Percentiles rank a stretch among this genome's conserved stretches.
phyloP scores from a whole-genome alignment of 345 rosid genomes.

The Punica granatum region DNA sequence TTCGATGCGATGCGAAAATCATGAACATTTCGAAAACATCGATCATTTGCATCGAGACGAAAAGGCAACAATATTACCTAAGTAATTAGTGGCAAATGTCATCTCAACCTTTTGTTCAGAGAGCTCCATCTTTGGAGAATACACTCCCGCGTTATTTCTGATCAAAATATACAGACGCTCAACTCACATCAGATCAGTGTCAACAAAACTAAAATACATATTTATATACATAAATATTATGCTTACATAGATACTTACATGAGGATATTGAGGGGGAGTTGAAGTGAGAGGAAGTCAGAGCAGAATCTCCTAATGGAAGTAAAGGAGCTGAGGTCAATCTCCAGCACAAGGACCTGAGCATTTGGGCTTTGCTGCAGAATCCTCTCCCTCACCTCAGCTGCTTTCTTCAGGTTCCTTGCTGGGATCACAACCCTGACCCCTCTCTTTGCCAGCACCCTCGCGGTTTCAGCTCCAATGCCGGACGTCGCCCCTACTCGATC shows the following conservation, averaged over 20 bases:
- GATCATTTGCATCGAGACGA: too few relatives aligned
- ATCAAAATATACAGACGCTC: too few relatives aligned
- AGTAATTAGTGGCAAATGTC: slow-evolving; percentile 85
- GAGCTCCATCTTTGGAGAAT: slow-evolving; percentile 67
- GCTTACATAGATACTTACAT: slow-evolving; percentile 43
- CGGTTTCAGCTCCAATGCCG: slow-evolving; percentile 89
- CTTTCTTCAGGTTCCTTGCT: slow-evolving; percentile 73
- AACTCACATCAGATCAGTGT: too few relatives aligned
- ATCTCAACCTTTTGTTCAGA: slow-evolving; percentile 88
- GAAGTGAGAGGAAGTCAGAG: slow-evolving; percentile 50
- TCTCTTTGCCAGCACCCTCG: slow-evolving; percentile 71
- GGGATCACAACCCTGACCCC: slow-evolving; percentile 77
- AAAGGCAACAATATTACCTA: too few relatives aligned
- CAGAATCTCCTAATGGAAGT: slow-evolving; percentile 67
- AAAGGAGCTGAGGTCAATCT: slow-evolving; percentile 75
- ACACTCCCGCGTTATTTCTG: slow-evolving; percentile 94
- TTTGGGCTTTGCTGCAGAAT: slow-evolving; percentile 49
- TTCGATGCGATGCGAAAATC: too few relatives aligned
- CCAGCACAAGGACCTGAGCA: slow-evolving; percentile 45
- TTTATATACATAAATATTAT: too few relatives aligned
- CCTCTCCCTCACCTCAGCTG: slow-evolving; percentile 41
- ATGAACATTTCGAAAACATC: too few relatives aligned
- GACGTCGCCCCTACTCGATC: slow-evolving; percentile 67
- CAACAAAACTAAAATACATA: too few relatives aligned
- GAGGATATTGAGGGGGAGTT: slow-evolving; percentile 74